These are phyloP conservation scores for Fusarium paranaense DNA, from an alignment of 2,329 filamentous ascomycete species.

Conservation along the genomic window DNA sequence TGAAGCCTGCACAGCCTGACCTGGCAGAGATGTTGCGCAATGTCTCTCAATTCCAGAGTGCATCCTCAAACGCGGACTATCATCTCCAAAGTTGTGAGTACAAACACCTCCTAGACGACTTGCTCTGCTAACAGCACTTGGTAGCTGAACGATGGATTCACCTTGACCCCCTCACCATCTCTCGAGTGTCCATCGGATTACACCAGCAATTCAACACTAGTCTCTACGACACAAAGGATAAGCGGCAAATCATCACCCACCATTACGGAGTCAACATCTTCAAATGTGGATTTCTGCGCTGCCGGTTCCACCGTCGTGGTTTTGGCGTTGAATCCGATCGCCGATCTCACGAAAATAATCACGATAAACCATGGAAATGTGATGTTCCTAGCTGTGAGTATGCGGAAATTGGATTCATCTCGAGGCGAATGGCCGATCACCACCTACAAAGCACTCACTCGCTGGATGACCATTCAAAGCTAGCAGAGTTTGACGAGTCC, in stretches of 20 bases:
- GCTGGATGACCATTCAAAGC: too few species aligned
- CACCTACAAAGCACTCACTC: background rate
- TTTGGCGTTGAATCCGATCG: background rate
- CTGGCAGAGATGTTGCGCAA: background rate
- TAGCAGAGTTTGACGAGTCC: background rate
- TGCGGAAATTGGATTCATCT: background rate
- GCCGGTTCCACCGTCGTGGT: background rate
- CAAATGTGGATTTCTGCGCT: background rate
- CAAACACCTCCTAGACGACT: accelerated
- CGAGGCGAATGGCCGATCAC: background rate
- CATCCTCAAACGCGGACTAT: background rate
- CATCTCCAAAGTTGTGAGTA: background rate
- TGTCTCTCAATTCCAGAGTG: background rate
- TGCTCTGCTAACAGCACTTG: too few species aligned
- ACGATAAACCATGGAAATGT: background rate
- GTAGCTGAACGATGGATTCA: background rate
- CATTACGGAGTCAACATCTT: background rate
- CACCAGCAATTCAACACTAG: background rate
- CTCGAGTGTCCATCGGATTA: background rate
- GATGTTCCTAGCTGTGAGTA: background rate
- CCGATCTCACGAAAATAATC: background rate
- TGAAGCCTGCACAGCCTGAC: background rate
- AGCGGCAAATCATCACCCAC: background rate
- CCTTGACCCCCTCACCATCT: background rate
- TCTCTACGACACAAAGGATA: accelerated